Evolutionary conservation across 2,329 filamentous ascomycete genomes (phyloP), one percentile per base, ranked within the genome.

Genomic region (Sporothrix brasiliensis): DNA sequence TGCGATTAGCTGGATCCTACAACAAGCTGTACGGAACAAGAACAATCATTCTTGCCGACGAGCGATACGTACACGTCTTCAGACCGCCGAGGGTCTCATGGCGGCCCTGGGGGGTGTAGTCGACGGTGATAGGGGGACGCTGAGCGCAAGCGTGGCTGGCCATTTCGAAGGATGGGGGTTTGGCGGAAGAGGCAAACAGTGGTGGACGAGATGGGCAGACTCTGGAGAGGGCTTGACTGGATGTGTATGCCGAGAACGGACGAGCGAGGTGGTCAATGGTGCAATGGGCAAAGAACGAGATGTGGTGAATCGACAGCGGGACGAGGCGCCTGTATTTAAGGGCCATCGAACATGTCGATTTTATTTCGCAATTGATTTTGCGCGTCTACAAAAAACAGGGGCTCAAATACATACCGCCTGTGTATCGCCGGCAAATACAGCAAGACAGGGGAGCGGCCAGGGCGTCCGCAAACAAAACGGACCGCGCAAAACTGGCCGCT

Each of bases 41-140:
- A 9, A 34, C 34, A 34, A 34, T 1, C 34, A 1, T 1, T 34
- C n/a, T 24, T n/a, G n/a, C 50, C 14, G 21, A n/a, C 21, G n/a
- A 11, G 50, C 52, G n/a, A 21, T 14, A 73, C 79, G 69, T 73
- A 82, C 82, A 84, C 4, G 81, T 83, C 53, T 80, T 81, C 6
- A 83, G 70, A 2, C 79, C 81, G 2, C 75, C 80, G 41, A 83
- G 74, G 0, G 74, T 79, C 61, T 80, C 78, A 63, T 81, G 83
- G 19, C 74, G 76, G 16, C 83, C 83, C 72, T 80, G 79, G 34
- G 79, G 77, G 2, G 73, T 76, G 72, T 84, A 84, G 9, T 79
- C 79, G 63, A 77, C 76, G 16, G 78, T 74, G 41, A 81, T 77
- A 19, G 83, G 81, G 0, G 81, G 78, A 5, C 79, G 79, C 56